A percentile compares a stretch with the other conserved stretches of the same genome.
Conservation (phyloP, 2,329 filamentous ascomycete genomes). For the Phymatotrichopsis omnivora region DNA sequence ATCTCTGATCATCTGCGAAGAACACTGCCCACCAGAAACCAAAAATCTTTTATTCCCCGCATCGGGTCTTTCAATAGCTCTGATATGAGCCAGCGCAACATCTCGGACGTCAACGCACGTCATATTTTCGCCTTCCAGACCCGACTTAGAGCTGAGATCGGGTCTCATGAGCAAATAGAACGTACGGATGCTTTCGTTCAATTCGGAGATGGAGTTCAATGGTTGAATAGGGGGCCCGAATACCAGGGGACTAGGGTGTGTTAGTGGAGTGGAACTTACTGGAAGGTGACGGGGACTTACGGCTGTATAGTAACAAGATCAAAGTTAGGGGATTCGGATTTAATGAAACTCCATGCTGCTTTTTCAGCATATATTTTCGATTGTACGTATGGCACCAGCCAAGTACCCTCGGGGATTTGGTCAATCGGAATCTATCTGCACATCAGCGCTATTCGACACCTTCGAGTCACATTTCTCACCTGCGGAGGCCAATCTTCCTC, state of each 20-base stretch:
- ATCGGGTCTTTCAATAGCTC: background rate
- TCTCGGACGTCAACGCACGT: slow-evolving; percentile 6
- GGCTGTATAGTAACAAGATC: background rate
- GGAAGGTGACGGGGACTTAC: background rate
- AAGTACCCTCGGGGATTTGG: too few relatives aligned
- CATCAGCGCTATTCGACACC: too few relatives aligned
- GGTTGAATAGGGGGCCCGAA: background rate
- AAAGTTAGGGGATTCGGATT: background rate
- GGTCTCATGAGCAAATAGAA: slow-evolving; percentile 2
- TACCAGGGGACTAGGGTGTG: background rate
- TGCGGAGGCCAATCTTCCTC: slow-evolving; percentile 5
- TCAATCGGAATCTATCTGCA: too few relatives aligned
- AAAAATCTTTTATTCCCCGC: slow-evolving; percentile 4
- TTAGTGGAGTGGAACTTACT: background rate
- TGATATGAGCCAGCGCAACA: slow-evolving; percentile 4
- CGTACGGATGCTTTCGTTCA: background rate
- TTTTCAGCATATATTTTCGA: slow-evolving; percentile 6
- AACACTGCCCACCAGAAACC: background rate
- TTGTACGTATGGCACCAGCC: background rate
- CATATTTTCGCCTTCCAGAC: too few relatives aligned
- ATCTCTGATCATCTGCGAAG: background rate
- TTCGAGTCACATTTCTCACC: too few relatives aligned
- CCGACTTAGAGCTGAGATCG: too few relatives aligned
- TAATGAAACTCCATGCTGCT: background rate
- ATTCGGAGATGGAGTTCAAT: slow-evolving; percentile 1